phyloP scores from a whole-genome alignment of 1,284 basidiomycete genomes.

The Ganoderma meredithae region DNA sequence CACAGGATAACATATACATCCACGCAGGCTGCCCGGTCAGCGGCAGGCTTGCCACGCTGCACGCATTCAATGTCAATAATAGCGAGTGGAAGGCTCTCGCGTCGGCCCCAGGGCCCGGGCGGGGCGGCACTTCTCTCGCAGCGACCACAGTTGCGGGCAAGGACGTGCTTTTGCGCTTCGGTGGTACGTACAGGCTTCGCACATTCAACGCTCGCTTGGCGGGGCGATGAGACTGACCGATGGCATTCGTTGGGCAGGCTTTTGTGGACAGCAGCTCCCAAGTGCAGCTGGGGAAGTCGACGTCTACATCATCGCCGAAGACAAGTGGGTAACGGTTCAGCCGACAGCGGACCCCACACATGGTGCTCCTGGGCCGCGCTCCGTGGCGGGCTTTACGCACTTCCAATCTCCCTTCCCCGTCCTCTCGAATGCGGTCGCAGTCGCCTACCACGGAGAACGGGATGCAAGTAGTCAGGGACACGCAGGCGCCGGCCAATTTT shows the following conservation, averaged over 20 bases:
- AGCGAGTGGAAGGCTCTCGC: constrained; percentile 44
- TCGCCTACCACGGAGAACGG: constrained; percentile 44
- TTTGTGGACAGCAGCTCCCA: constrained; percentile 44
- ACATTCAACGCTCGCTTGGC: background rate
- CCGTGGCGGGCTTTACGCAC: constrained; percentile 39
- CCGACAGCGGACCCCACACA: constrained; percentile 32
- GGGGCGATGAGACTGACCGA: background rate
- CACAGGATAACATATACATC: constrained; percentile 47
- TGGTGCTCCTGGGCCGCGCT: constrained; percentile 39
- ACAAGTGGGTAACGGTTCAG: constrained; percentile 37
- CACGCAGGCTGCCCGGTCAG: constrained; percentile 52
- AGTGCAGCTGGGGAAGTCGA: constrained; percentile 37
- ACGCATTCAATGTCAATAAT: constrained; percentile 45
- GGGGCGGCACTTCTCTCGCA: constrained; percentile 47
- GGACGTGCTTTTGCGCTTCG: constrained; percentile 30
- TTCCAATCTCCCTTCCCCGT: constrained; percentile 29
- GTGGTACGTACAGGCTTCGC: constrained; percentile 19
- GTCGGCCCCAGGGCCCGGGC: constrained; percentile 46
- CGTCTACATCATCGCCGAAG: constrained; percentile 37
- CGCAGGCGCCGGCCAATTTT: constrained; percentile 44
- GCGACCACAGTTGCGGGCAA: constrained; percentile 34
- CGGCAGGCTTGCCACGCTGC: constrained; percentile 45
- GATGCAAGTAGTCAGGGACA: constrained; percentile 43
- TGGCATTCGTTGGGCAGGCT: constrained; percentile 31
- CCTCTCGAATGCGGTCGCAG: constrained; percentile 33